A percentile compares a stretch with the other conserved stretches of the same genome.
phyloP scores from a whole-genome alignment of 164 flowering plant species.

The Euptelea pleiosperma region DNA sequence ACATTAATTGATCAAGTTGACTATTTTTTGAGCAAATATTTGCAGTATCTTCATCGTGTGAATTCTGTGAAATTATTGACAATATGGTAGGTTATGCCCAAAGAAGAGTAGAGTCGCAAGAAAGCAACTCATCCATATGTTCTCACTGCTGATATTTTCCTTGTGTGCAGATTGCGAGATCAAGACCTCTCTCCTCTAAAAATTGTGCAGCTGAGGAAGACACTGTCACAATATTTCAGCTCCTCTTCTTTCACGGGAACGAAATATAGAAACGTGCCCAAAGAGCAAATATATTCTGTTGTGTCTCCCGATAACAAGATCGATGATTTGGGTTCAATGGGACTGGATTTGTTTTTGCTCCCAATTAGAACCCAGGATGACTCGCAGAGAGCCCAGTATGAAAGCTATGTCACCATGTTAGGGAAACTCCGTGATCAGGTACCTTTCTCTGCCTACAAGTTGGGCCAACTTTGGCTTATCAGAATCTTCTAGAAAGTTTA shows the following conservation, averaged over 20 bases:
- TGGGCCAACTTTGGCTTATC: background rate
- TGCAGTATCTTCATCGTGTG: background rate
- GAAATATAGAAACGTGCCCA: constrained; percentile 19
- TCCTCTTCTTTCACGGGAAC: constrained; percentile 48
- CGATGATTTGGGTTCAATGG: constrained; percentile 21
- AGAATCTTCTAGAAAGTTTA: background rate
- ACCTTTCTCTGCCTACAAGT: constrained; percentile 19
- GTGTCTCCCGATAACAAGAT: constrained; percentile 8
- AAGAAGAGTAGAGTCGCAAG: background rate
- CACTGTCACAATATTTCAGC: constrained; percentile 51
- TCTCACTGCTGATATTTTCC: constrained; percentile 2
- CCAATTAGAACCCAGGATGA: constrained; percentile 57
- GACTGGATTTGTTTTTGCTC: constrained; percentile 40
- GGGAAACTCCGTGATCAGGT: constrained; percentile 79
- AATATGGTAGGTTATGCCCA: too few species aligned
- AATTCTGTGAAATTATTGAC: background rate
- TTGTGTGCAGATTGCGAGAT: constrained; percentile 49
- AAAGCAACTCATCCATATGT: constrained; percentile 5
- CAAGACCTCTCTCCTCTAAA: constrained; percentile 39
- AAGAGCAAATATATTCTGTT: constrained; percentile 18
- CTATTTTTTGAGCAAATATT: background rate
- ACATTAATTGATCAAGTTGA: background rate
- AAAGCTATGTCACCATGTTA: constrained; percentile 45
- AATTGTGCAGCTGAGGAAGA: constrained; percentile 36
- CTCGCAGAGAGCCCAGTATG: constrained; percentile 35